These are phyloP conservation scores for Limnanthes douglasii DNA, from an alignment of 345 rosid species.

Conservation along the genomic window DNA sequence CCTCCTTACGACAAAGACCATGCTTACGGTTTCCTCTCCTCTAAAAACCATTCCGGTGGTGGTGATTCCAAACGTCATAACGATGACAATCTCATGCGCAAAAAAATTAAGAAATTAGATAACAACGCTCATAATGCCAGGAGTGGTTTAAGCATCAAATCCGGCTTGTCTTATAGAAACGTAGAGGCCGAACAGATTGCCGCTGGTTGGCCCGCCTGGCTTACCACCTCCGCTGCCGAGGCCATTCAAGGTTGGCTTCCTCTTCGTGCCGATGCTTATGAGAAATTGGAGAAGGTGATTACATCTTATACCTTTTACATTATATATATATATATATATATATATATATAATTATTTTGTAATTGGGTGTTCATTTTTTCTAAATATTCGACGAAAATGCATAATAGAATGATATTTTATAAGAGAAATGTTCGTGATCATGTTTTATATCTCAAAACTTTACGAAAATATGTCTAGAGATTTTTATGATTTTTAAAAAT, in stretches of 20 bases:
- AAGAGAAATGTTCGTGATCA: no score
- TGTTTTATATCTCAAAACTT: no score
- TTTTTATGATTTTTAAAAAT: no score
- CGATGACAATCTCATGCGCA: conserved; percentile 9
- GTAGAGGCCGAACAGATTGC: conserved; percentile 47
- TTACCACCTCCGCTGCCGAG: conserved; percentile 46
- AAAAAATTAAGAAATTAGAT: conserved; percentile 17
- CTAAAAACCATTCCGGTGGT: conserved; percentile 18
- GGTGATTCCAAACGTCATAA: conserved; percentile 14
- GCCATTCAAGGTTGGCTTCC: conserved; percentile 72
- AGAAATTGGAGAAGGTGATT: conserved; percentile 65
- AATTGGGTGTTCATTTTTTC: background rate
- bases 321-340: no score
- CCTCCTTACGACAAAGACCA: conserved; percentile 15
- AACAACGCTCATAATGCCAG: conserved; percentile 12
- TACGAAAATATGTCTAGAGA: no score
- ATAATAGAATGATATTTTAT: no score
- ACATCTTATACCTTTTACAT: background rate
- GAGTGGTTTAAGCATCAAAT: conserved; percentile 18
- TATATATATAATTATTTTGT: background rate
- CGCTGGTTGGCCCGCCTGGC: conserved; percentile 81
- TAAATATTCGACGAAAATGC: no score
- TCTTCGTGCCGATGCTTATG: conserved; percentile 46
- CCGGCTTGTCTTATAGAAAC: conserved; percentile 26
- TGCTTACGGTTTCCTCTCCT: conserved; percentile 11